These are phyloP conservation scores for Aspergillus hortae DNA, from an alignment of 2,329 filamentous ascomycete species.

Conservation along the genomic window DNA sequence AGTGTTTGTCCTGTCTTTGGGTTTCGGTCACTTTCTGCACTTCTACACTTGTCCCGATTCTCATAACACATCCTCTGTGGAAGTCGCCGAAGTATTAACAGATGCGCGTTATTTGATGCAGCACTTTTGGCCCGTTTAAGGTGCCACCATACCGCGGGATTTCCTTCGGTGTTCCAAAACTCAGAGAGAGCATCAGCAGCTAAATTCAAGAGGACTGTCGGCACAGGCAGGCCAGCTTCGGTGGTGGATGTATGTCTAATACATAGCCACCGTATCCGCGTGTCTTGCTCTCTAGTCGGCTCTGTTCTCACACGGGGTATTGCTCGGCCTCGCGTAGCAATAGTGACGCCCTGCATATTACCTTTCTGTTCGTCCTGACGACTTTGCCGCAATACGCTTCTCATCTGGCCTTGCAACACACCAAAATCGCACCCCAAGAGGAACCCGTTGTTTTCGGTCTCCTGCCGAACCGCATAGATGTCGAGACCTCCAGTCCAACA, in stretches of 20 bases:
- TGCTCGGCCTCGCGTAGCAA: constrained; percentile 13
- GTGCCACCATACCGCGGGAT: not conserved
- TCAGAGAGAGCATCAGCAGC: not conserved
- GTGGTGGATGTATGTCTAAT: constrained; percentile 1
- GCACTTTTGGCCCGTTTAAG: constrained; percentile 10
- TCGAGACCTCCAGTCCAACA: constrained; percentile 27
- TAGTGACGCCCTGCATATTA: constrained; percentile 6
- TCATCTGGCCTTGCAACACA: not conserved
- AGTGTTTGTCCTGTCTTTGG: constrained; percentile 5
- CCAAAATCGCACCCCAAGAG: not conserved
- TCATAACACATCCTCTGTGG: constrained; percentile 12
- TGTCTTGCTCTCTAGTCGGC: constrained; percentile 2
- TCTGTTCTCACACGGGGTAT: constrained; percentile 16
- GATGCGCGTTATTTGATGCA: constrained; percentile 11
- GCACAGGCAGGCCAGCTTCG: not conserved
- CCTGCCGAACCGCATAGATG: constrained; percentile 24
- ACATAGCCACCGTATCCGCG: not conserved
- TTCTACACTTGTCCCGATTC: not conserved
- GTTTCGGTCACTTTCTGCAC: constrained; percentile 4
- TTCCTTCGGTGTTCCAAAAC: not conserved
- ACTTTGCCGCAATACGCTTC: constrained; percentile 9
- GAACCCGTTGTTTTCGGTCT: constrained; percentile 8
- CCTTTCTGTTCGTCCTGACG: constrained; percentile 11
- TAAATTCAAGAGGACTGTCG: not conserved
- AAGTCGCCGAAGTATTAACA: constrained; percentile 9